Percentiles rank a stretch among this genome's conserved stretches.
These are phyloP conservation scores for Chimonanthus salicifolius DNA, from an alignment of 164 flowering plant species.

Conservation along the genomic window DNA sequence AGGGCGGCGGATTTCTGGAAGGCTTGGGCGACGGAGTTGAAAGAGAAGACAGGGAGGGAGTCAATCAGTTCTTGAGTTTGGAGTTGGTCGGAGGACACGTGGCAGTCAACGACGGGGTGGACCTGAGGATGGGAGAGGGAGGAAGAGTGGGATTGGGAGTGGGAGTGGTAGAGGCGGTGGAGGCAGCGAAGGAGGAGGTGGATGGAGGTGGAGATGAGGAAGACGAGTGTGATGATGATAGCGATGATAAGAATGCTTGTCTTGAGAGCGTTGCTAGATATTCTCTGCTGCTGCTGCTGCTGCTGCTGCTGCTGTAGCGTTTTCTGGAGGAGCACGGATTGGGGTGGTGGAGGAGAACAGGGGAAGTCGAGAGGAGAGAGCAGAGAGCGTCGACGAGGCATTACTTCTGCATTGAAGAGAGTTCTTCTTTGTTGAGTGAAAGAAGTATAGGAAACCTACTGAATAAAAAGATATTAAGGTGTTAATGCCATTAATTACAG, in stretches of 20 bases:
- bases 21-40: conserved; percentile 29
- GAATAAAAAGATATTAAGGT: too few relatives aligned
- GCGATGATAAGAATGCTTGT: conserved; percentile 35
- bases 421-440: too few relatives aligned
- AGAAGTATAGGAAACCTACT: too few relatives aligned
- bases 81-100: conserved; percentile 15
- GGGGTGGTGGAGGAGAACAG: neutral
- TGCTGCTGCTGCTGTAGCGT: neutral
- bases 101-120: conserved; percentile 6
- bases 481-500: too few relatives aligned
- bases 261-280: conserved; percentile 7
- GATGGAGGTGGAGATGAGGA: conserved; percentile 34
- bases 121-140: conserved; percentile 13
- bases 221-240: conserved; percentile 25
- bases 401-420: neutral
- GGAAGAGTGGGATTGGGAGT: neutral
- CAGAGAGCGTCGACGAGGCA: neutral
- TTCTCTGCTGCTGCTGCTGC: neutral
- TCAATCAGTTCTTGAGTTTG: conserved; percentile 21
- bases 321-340: neutral
- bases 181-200: neutral
- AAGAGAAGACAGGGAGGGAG: conserved; percentile 57
- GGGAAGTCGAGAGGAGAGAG: neutral
- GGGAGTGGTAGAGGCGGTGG: conserved; percentile 4
- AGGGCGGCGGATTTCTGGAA: conserved; percentile 14